These are phyloP conservation scores for Trichoderma koningiopsis DNA, from an alignment of 2,329 filamentous ascomycete genomes.

Conservation along the genomic window DNA sequence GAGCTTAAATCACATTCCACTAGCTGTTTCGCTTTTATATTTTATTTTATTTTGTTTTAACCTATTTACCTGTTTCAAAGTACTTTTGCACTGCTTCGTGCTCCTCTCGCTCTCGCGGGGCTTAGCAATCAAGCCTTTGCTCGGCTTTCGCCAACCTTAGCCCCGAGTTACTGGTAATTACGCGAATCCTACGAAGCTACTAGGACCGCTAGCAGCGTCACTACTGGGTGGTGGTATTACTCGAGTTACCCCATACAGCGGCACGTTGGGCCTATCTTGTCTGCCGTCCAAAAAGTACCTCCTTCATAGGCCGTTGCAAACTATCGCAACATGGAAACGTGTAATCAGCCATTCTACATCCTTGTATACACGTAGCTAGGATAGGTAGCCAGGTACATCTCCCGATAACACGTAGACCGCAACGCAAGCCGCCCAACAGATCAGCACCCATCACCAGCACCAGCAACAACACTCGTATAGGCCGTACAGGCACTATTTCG, in stretches of 20 bases:
- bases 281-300: not conserved
- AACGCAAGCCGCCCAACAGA: not conserved
- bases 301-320: not conserved
- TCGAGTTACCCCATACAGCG: conserved; percentile 3
- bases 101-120: not conserved
- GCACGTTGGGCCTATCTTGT: not conserved
- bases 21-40: not conserved
- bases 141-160: not conserved
- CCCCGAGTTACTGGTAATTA: not conserved
- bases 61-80: not conserved
- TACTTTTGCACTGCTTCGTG: not conserved
- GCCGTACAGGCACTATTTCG: not conserved
- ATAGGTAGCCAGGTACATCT: not conserved
- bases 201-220: not conserved
- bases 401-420: conserved; percentile 20
- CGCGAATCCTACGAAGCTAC: conserved; percentile 7
- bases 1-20: not conserved
- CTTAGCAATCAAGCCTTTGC: conserved; percentile 13
- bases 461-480: not conserved
- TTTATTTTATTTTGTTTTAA: not conserved
- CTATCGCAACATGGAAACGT: not conserved
- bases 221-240: not conserved
- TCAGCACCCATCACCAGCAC: not conserved
- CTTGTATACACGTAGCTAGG: not conserved
- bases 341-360: not conserved